A percentile compares a stretch with the other conserved stretches of the same genome.
These are phyloP conservation scores for Floccularia luteovirens DNA, from an alignment of 768 basidiomycete genomes.

Conservation along the genomic window DNA sequence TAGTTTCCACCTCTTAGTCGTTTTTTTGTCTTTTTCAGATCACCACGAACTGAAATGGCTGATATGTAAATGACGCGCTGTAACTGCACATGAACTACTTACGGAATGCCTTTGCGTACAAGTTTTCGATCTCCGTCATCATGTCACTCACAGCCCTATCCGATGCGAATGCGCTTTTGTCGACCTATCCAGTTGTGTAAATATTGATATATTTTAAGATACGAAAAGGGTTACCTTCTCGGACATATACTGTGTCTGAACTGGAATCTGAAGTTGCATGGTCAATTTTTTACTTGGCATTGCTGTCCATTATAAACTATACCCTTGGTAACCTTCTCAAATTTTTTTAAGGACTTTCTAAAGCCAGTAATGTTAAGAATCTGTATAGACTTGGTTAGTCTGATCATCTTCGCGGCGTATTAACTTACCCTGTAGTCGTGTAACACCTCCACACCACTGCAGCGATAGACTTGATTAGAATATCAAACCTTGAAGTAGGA, in stretches of 20 bases:
- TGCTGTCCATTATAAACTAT: not conserved
- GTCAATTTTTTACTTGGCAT: not conserved
- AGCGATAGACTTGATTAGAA: not conserved
- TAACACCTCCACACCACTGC: constrained; percentile 71
- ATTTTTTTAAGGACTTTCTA: constrained; percentile 80
- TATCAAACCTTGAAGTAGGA: not conserved
- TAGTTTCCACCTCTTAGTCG: constrained; percentile 49
- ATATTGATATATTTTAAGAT: not conserved
- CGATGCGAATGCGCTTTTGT: constrained; percentile 60
- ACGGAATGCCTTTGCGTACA: constrained; percentile 78
- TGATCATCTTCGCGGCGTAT: not conserved
- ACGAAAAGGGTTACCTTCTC: constrained; percentile 47
- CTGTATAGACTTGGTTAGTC: constrained; percentile 20
- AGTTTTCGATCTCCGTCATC: constrained; percentile 68
- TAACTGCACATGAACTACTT: constrained; percentile 19
- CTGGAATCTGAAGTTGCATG: constrained; percentile 44
- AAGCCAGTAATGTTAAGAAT: constrained; percentile 88
- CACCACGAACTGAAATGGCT: constrained; percentile 41
- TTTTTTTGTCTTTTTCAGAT: constrained; percentile 69
- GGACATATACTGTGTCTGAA: constrained; percentile 70
- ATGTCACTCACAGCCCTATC: constrained; percentile 53
- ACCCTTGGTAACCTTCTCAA: constrained; percentile 72
- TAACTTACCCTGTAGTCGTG: constrained; percentile 78
- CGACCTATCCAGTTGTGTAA: constrained; percentile 36
- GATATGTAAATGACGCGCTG: too few species aligned